A percentile compares a stretch with the other conserved stretches of the same genome.
Evolutionary conservation across 306 rosid genomes (phyloP).

Genomic region (Sechiopsis laciniata): DNA sequence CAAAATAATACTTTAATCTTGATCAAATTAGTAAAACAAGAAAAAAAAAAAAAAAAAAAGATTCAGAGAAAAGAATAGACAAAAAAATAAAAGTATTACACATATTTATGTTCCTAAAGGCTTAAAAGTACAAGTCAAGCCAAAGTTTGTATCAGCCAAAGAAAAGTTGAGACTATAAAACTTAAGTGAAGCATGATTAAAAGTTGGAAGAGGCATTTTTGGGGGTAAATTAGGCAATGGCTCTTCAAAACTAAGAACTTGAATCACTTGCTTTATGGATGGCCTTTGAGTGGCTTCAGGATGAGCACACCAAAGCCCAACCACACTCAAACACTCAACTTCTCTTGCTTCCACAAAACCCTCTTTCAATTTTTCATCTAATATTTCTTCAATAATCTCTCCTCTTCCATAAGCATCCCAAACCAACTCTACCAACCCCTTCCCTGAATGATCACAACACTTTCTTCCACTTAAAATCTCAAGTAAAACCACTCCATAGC

Average conservation of each 20-base stretch:
- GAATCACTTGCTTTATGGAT: constrained; percentile 12
- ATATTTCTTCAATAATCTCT: background rate
- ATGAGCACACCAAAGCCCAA: constrained; percentile 17
- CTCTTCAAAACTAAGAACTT: constrained; percentile 12
- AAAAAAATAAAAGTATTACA: background rate
- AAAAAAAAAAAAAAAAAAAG: too few species aligned
- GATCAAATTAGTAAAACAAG: background rate
- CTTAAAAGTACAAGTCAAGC: background rate
- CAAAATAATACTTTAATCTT: too few species aligned
- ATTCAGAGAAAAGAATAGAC: background rate
- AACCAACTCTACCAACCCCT: constrained; percentile 5
- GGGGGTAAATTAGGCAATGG: background rate
- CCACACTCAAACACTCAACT: constrained; percentile 12
- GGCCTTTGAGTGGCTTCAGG: constrained; percentile 9
- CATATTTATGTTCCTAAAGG: background rate
- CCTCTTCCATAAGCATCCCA: constrained; percentile 21
- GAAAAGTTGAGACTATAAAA: background rate
- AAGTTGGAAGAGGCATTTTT: constrained; percentile 14
- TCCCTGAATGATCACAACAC: constrained; percentile 12
- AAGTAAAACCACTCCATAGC: constrained; percentile 12
- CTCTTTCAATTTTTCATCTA: background rate
- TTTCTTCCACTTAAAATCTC: constrained; percentile 12
- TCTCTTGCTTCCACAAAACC: background rate
- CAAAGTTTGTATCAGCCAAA: background rate
- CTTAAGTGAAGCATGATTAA: background rate